These are phyloP conservation scores for Citrus glauca DNA, from an alignment of 345 rosid genomes.

Conservation along the genomic window DNA sequence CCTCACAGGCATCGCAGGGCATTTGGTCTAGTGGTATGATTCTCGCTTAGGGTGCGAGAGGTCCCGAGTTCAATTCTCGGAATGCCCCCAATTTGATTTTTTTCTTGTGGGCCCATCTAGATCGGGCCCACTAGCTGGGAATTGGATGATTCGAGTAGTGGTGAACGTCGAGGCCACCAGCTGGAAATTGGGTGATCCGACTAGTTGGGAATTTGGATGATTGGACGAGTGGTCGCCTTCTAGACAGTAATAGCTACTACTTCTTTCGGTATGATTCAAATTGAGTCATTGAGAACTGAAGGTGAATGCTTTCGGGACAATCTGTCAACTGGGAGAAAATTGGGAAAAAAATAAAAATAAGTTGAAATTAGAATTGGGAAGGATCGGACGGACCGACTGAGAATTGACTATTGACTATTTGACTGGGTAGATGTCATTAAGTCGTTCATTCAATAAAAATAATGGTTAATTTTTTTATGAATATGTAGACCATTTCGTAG, in stretches of 20 bases:
- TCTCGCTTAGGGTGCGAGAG: constrained; percentile 96
- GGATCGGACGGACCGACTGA: neutral
- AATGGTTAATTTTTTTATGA: neutral
- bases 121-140: too few species aligned
- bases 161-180: too few species aligned
- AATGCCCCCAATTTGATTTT: constrained; percentile 35
- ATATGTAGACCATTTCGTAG: neutral
- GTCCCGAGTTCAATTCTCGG: constrained; percentile 96
- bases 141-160: too few species aligned
- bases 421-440: neutral
- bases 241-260: too few species aligned
- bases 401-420: neutral
- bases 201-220: too few species aligned
- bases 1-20: constrained; percentile 21
- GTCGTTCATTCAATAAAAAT: too few species aligned
- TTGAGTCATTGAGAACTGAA: too few species aligned
- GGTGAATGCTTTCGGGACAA: neutral
- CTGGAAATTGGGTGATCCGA: too few species aligned
- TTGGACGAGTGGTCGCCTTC: too few species aligned
- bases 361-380: neutral
- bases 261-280: too few species aligned
- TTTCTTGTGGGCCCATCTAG: too few species aligned
- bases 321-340: constrained; percentile 65
- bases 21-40: constrained; percentile 91
- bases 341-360: constrained; percentile 81